phyloP scores from a whole-genome alignment of 441 rosid species.

The Brassica balearica region DNA sequence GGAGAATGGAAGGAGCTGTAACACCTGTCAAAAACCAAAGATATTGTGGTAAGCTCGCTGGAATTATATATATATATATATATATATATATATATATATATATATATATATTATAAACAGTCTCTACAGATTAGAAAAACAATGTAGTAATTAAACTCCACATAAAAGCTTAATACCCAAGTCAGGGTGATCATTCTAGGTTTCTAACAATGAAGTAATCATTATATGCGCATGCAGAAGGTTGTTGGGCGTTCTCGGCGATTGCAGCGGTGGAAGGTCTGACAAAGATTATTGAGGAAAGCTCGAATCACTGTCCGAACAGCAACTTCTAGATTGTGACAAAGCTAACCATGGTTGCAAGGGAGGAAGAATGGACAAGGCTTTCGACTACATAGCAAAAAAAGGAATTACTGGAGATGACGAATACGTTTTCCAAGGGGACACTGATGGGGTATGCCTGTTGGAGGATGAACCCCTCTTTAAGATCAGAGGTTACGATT shows the following conservation, averaged over 20 bases:
- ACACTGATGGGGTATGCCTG: not conserved
- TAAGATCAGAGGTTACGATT: not conserved
- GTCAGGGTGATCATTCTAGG: slow-evolving; percentile 3
- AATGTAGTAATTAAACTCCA: not conserved
- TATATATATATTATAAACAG: not conserved
- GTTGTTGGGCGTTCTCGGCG: slow-evolving; percentile 15
- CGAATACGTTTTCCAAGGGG: not conserved
- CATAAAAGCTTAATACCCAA: slow-evolving; percentile 12
- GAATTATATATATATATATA: too few relatives aligned
- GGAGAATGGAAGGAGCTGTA: slow-evolving; percentile 56
- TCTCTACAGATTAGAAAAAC: not conserved
- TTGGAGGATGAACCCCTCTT: not conserved
- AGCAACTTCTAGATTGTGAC: slow-evolving; percentile 13
- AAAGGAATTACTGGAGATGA: not conserved
- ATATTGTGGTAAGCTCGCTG: slow-evolving; percentile 45
- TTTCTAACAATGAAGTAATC: not conserved
- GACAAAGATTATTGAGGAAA: slow-evolving; percentile 9
- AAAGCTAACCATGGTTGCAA: not conserved
- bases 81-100: too few relatives aligned
- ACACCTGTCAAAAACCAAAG: slow-evolving; percentile 48
- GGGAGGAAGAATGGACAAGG: not conserved
- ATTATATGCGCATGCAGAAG: slow-evolving; percentile 1
- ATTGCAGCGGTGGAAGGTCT: slow-evolving; percentile 17
- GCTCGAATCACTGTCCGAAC: slow-evolving; percentile 16
- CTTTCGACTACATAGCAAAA: not conserved